A percentile compares a stretch with the other conserved stretches of the same genome.
phyloP scores from a whole-genome alignment of 2,329 filamentous ascomycete genomes.

The Aspergillus jensenii region DNA sequence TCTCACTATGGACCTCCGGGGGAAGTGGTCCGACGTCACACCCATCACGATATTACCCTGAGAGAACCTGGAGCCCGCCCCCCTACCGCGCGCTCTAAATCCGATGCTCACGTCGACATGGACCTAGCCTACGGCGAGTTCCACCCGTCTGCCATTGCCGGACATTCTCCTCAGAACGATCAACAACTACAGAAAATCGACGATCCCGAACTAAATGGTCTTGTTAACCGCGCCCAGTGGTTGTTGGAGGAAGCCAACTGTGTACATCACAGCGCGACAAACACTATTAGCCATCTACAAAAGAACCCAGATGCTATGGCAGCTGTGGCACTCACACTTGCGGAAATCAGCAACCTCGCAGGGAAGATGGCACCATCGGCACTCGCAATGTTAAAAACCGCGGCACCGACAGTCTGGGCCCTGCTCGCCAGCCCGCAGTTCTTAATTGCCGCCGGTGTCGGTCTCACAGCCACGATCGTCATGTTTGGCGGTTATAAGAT shows the following conservation, averaged over 20 bases:
- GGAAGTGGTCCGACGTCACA: constrained; percentile 39
- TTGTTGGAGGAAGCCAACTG: constrained; percentile 87
- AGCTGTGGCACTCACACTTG: constrained; percentile 86
- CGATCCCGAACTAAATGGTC: constrained; percentile 61
- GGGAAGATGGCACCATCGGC: constrained; percentile 83
- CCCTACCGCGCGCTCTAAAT: constrained; percentile 29
- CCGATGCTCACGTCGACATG: constrained; percentile 68
- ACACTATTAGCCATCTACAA: constrained; percentile 78
- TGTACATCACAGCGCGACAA: constrained; percentile 76
- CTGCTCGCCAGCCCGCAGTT: constrained; percentile 90
- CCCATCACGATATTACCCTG: constrained; percentile 34
- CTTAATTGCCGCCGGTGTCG: constrained; percentile 84
- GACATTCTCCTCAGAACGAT: constrained; percentile 7
- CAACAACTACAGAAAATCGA: constrained; percentile 42
- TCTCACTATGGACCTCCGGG: constrained; percentile 22
- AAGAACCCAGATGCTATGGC: constrained; percentile 88
- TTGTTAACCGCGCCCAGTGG: constrained; percentile 72
- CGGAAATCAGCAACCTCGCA: constrained; percentile 81
- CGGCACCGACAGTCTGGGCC: constrained; percentile 81
- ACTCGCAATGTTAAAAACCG: constrained; percentile 71
- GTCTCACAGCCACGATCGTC: constrained; percentile 89
- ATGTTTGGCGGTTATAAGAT: constrained; percentile 98
- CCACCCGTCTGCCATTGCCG: constrained; percentile 59
- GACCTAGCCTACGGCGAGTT: constrained; percentile 86
- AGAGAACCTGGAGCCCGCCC: constrained; percentile 26